Conservation (phyloP, 2,329 filamentous ascomycete genomes). For the Gaeumannomyces sp. region DNA sequence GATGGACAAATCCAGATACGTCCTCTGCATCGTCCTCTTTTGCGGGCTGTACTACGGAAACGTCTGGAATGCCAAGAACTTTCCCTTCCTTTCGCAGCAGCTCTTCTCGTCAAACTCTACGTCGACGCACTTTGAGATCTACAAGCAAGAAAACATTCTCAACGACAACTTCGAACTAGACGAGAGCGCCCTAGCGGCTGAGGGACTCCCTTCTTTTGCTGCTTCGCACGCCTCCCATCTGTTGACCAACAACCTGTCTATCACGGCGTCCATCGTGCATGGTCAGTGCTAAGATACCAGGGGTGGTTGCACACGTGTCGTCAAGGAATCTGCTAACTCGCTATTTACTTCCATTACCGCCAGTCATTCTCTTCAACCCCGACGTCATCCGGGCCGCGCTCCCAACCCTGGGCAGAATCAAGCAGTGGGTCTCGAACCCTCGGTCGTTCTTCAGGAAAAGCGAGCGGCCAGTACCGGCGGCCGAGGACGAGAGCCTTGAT, state of each 20-base stretch:
- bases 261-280: constrained; percentile 39
- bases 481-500: constrained; percentile 21
- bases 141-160: constrained; percentile 37
- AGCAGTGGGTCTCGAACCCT: not conserved
- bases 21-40: constrained; percentile 30
- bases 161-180: constrained; percentile 31
- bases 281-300: not conserved
- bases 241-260: constrained; percentile 36
- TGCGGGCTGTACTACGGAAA: constrained; percentile 35
- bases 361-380: constrained; percentile 7
- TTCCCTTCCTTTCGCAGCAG: constrained; percentile 30
- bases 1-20: constrained; percentile 15
- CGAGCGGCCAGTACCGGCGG: constrained; percentile 15
- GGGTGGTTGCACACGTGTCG: not conserved
- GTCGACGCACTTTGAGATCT: constrained; percentile 27
- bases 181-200: constrained; percentile 22
- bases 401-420: not conserved
- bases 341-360: too few relatives aligned
- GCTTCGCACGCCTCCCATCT: constrained; percentile 32
- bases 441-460: constrained; percentile 5
- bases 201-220: constrained; percentile 37
- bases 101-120: constrained; percentile 33
- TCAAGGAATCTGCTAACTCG: not conserved
- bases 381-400: not conserved
- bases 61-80: constrained; percentile 27